phyloP scores from a whole-genome alignment of 495 filamentous ascomycete genomes.

The Xylaria venustula region DNA sequence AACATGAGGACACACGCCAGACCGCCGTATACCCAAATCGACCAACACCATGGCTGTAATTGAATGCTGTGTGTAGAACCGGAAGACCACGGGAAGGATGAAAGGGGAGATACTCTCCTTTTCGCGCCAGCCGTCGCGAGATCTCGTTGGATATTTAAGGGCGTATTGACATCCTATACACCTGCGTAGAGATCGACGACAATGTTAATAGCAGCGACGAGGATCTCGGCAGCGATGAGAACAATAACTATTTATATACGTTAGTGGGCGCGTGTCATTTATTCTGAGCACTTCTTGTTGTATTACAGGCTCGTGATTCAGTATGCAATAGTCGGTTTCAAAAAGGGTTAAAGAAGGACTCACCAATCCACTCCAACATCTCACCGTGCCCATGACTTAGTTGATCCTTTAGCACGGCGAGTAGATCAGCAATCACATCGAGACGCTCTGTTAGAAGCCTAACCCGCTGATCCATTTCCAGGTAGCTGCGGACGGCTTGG shows the following conservation, averaged over 20 bases:
- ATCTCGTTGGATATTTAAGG: no score
- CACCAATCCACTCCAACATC: conserved; percentile 94
- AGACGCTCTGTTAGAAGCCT: conserved; percentile 82
- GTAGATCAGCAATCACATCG: conserved; percentile 89
- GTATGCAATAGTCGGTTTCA: not conserved
- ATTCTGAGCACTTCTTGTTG: not conserved
- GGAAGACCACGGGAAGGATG: not conserved
- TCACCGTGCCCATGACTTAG: conserved; percentile 94
- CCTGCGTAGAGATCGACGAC: conserved; percentile 91
- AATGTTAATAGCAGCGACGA: conserved; percentile 94
- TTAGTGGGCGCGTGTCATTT: not conserved
- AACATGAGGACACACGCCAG: not conserved
- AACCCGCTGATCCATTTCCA: conserved; percentile 98
- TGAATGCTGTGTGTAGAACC: conserved; percentile 1
- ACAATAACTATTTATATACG: conserved; percentile 67
- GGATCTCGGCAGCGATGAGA: conserved; percentile 91
- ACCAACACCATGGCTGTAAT: conserved; percentile 1
- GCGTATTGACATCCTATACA: conserved; percentile 41
- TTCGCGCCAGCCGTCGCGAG: no score
- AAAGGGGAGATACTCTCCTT: not conserved
- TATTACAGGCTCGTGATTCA: no score
- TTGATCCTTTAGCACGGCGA: conserved; percentile 95
- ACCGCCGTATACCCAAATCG: not conserved
- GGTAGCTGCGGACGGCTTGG: conserved; percentile 87
- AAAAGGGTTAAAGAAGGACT: conserved; percentile 25